Conservation (phyloP, 495 filamentous ascomycete genomes). For the Penicillium nucicola region DNA sequence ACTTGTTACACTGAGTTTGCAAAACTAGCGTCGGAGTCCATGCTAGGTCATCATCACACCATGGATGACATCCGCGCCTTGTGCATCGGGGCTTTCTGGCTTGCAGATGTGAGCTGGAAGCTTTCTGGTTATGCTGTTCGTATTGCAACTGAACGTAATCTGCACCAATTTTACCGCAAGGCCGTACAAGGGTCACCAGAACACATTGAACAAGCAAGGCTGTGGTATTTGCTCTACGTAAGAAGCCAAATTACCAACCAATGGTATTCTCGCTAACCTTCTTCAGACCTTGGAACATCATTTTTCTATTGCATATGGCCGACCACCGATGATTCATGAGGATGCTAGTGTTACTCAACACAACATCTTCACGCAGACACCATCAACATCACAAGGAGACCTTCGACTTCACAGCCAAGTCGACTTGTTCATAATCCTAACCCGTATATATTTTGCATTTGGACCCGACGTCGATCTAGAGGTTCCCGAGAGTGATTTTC, state of each 20-base stretch:
- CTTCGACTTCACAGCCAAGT: constrained; percentile 55
- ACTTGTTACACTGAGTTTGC: constrained; percentile 52
- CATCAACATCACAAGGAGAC: constrained; percentile 47
- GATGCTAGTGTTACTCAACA: constrained; percentile 50
- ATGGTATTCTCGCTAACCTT: constrained; percentile 14
- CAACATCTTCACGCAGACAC: constrained; percentile 44
- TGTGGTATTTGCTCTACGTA: constrained; percentile 55
- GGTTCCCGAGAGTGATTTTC: constrained; percentile 45
- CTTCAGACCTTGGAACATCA: constrained; percentile 51
- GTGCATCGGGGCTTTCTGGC: constrained; percentile 55
- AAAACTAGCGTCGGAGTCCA: constrained; percentile 48
- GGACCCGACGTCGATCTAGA: constrained; percentile 56
- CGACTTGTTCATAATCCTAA: constrained; percentile 56
- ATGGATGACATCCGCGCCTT: constrained; percentile 52
- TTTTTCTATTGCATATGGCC: constrained; percentile 53
- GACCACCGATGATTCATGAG: constrained; percentile 55
- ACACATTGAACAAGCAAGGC: constrained; percentile 43
- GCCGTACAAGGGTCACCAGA: constrained; percentile 45
- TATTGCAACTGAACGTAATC: constrained; percentile 51
- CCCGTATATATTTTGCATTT: constrained; percentile 54
- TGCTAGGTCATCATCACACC: constrained; percentile 48
- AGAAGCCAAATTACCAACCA: constrained; percentile 7
- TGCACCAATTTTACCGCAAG: constrained; percentile 51
- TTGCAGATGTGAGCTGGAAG: constrained; percentile 55
- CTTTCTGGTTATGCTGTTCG: constrained; percentile 55